Conservation (phyloP, 1,284 basidiomycete species). For the Cryptococcus sp. region DNA sequence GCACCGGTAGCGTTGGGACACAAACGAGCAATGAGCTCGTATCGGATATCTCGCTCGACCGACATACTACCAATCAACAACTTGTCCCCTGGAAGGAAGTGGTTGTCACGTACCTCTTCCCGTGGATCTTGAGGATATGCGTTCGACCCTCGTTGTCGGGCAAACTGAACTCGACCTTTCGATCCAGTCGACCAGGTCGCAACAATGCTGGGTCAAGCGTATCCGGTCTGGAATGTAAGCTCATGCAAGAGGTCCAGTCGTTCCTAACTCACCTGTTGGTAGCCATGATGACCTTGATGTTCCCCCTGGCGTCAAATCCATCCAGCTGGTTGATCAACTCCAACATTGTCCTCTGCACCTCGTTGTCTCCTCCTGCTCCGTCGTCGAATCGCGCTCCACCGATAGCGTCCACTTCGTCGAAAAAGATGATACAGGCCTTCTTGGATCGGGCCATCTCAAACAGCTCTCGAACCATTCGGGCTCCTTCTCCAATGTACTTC, state of each 20-base stretch:
- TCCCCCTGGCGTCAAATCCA: conserved; percentile 96
- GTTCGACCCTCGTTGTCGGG: conserved; percentile 96
- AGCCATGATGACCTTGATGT: conserved; percentile 99
- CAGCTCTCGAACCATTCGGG: conserved; percentile 95
- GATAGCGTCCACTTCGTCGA: conserved; percentile 86
- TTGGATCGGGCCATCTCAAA: conserved; percentile 99
- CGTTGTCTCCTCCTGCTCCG: conserved; percentile 97
- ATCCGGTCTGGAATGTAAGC: conserved; percentile 66
- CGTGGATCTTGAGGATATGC: conserved; percentile 95
- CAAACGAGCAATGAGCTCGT: conserved; percentile 91
- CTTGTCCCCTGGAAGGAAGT: background rate
- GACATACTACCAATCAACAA: conserved; percentile 67
- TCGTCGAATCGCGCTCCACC: conserved; percentile 99
- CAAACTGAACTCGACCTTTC: conserved; percentile 90
- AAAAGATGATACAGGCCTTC: conserved; percentile 99
- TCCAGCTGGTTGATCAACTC: conserved; percentile 99
- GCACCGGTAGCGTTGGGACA: conserved; percentile 99
- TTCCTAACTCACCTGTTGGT: conserved; percentile 69
- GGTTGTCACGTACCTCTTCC: conserved; percentile 65
- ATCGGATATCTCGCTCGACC: conserved; percentile 93
- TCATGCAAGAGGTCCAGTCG: background rate
- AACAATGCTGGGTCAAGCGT: conserved; percentile 95
- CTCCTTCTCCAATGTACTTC: conserved; percentile 99
- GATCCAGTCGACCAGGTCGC: conserved; percentile 91
- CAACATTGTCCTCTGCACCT: conserved; percentile 99